phyloP scores from a whole-genome alignment of 192 early-diverging fungal species.

The Phlyctochytrium planicorne region DNA sequence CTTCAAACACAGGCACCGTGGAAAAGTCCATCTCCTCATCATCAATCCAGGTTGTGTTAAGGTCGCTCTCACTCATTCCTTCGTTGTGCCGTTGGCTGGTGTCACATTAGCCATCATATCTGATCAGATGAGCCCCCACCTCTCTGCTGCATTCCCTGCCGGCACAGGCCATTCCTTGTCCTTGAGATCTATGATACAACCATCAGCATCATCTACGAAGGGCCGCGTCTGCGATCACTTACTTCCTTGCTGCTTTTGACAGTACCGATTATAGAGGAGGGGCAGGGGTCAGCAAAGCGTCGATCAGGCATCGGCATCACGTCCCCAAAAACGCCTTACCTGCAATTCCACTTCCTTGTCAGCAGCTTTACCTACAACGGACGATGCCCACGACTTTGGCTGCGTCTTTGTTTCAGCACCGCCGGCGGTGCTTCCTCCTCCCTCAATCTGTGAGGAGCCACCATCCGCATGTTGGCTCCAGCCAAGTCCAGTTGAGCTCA shows the following conservation, averaged over 20 bases:
- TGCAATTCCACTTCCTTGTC: neutral
- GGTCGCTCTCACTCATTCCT: neutral
- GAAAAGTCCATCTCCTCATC: conserved; percentile 38
- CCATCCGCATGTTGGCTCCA: neutral
- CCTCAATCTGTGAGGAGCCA: neutral
- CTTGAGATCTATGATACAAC: neutral
- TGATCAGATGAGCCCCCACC: too few relatives aligned
- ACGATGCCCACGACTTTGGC: conserved; percentile 9
- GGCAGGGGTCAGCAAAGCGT: too few relatives aligned
- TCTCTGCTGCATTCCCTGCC: neutral
- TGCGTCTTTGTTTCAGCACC: neutral
- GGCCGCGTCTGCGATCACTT: too few relatives aligned
- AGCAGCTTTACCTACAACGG: conserved; percentile 1
- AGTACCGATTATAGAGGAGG: too few relatives aligned
- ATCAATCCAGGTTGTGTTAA: conserved; percentile 28
- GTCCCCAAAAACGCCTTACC: too few relatives aligned
- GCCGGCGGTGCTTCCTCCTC: neutral
- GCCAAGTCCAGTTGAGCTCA: neutral
- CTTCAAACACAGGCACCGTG: conserved; percentile 32
- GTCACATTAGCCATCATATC: too few relatives aligned
- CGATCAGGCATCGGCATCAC: too few relatives aligned
- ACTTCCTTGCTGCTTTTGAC: too few relatives aligned
- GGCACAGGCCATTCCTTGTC: neutral
- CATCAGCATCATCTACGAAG: too few relatives aligned
- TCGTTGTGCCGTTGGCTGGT: too few relatives aligned